Conservation (phyloP, 75 land plant genomes). For the Sequoia sempervirens region DNA sequence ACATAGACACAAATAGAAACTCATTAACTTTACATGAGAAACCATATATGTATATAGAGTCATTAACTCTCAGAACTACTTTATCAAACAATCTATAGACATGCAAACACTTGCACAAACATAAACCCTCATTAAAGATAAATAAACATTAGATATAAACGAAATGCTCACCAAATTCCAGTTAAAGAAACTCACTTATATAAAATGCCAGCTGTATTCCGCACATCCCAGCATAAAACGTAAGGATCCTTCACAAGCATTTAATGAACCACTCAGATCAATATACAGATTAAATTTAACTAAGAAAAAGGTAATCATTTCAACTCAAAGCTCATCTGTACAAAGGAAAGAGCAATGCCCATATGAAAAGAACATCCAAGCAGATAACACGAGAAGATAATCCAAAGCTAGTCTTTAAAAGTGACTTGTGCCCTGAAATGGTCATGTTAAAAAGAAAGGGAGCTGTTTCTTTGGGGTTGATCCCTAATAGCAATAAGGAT, state of each 20-base stretch:
- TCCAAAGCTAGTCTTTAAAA: background rate
- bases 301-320: background rate
- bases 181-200: constrained; percentile 69
- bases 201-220: constrained; percentile 71
- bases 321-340: constrained; percentile 7
- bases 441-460: background rate
- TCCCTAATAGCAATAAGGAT: background rate
- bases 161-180: background rate
- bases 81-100: background rate
- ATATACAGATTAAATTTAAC: background rate
- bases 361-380: background rate
- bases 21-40: background rate
- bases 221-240: constrained; percentile 95
- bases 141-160: background rate
- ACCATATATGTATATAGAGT: background rate
- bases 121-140: background rate
- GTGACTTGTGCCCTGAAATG: background rate
- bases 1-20: background rate
- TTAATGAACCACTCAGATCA: constrained; percentile 5
- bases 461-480: background rate
- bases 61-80: background rate
- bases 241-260: constrained; percentile 67
- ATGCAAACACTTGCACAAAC: background rate
- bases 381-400: background rate
- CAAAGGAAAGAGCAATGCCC: background rate